A percentile compares a stretch with the other conserved stretches of the same genome.
These are phyloP conservation scores for Globisporangium perplexum DNA, from an alignment of 352 stramenopile species.

Conservation along the genomic window DNA sequence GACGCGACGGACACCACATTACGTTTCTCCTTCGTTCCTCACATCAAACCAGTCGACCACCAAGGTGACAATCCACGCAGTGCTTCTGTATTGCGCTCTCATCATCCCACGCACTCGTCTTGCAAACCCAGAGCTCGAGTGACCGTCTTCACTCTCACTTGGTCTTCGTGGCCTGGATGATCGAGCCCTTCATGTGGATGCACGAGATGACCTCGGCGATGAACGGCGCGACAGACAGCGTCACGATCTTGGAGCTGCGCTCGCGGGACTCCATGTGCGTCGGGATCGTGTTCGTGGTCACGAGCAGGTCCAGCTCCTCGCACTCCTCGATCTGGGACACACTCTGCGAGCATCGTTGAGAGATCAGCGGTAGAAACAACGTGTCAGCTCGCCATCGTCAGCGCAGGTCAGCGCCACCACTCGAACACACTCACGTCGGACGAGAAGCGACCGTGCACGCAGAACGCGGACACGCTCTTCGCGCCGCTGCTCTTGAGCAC, in stretches of 20 bases:
- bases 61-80: no score
- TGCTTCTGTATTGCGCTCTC: slow-evolving; percentile 10
- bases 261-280: slow-evolving; percentile 25
- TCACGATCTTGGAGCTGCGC: slow-evolving; percentile 70
- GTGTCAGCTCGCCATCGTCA: background rate
- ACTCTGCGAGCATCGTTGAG: slow-evolving; percentile 21
- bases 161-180: slow-evolving; percentile 77
- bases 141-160: no score
- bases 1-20: slow-evolving; percentile 25
- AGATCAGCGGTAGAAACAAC: background rate
- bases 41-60: no score
- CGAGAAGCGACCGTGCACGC: slow-evolving; percentile 81
- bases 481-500: slow-evolving; percentile 75
- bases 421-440: slow-evolving; percentile 38
- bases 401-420: no score
- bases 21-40: no score
- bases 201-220: slow-evolving; percentile 87
- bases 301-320: slow-evolving; percentile 72
- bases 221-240: slow-evolving; percentile 80
- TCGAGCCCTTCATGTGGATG: slow-evolving; percentile 85
- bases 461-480: slow-evolving; percentile 76
- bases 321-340: slow-evolving; percentile 55
- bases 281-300: slow-evolving; percentile 85
- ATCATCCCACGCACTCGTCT: no score
- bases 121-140: no score